These are phyloP conservation scores for Ceratocystis albifundus DNA, from an alignment of 2,329 filamentous ascomycete species.

Conservation along the genomic window DNA sequence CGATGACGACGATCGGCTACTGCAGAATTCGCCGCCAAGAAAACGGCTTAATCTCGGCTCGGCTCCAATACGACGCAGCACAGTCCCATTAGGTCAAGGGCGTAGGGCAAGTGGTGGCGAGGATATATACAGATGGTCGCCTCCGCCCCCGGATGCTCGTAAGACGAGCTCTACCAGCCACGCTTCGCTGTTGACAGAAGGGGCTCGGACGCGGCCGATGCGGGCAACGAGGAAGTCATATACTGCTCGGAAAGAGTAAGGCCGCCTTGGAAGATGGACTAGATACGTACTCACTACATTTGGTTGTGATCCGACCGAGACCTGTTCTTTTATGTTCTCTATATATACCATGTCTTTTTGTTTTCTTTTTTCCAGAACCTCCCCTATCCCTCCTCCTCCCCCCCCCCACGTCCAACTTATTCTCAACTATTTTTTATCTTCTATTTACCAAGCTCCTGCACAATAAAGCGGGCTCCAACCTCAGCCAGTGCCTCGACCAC, in stretches of 20 bases:
- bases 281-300: neutral
- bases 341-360: neutral
- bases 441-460: slow-evolving; percentile 31
- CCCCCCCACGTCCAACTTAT: neutral
- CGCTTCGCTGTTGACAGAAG: neutral
- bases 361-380: neutral
- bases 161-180: neutral
- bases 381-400: neutral
- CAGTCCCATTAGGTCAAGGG: neutral
- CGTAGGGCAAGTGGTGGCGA: neutral
- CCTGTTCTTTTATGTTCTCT: neutral
- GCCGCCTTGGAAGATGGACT: neutral
- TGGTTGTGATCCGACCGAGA: neutral
- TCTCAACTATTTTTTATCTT: neutral
- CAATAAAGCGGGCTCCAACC: slow-evolving; percentile 37
- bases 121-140: slow-evolving; percentile 15
- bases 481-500: slow-evolving; percentile 38
- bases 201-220: neutral
- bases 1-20: slow-evolving; percentile 8
- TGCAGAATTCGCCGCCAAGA: neutral
- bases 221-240: slow-evolving; percentile 1
- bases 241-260: neutral
- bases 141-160: neutral
- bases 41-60: neutral
- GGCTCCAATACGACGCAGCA: neutral